phyloP scores from a whole-genome alignment of 331 rosid genomes.

The Pyrus hybrid region DNA sequence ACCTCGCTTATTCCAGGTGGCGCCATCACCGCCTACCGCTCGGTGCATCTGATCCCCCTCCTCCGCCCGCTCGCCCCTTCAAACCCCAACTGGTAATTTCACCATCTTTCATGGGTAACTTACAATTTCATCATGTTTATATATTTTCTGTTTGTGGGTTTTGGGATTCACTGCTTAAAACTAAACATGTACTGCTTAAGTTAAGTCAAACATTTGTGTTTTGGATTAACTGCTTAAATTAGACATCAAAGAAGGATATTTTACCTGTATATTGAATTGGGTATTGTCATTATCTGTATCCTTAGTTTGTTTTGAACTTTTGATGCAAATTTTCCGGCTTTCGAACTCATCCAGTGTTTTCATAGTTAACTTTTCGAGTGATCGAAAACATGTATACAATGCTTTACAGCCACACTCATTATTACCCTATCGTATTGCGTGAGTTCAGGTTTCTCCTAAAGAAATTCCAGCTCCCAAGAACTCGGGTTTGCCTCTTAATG shows the following conservation, averaged over 20 bases:
- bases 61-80: constrained; percentile 61
- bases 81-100: constrained; percentile 48
- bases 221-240: no score
- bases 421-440: background rate
- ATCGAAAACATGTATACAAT: background rate
- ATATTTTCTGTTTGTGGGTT: background rate
- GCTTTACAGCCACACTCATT: background rate
- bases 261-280: background rate
- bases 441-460: constrained; percentile 70
- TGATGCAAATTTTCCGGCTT: background rate
- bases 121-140: background rate
- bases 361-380: background rate
- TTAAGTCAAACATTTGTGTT: background rate
- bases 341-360: background rate
- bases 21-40: constrained; percentile 53
- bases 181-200: no score
- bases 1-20: constrained; percentile 71
- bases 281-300: background rate
- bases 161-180: no score
- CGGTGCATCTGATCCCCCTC: constrained; percentile 49
- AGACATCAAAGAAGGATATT: background rate
- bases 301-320: background rate
- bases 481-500: constrained; percentile 89
- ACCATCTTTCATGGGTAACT: background rate
- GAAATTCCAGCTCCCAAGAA: constrained; percentile 81